Conservation (phyloP, 2,329 filamentous ascomycete genomes). For the Xylariaceae sp. region DNA sequence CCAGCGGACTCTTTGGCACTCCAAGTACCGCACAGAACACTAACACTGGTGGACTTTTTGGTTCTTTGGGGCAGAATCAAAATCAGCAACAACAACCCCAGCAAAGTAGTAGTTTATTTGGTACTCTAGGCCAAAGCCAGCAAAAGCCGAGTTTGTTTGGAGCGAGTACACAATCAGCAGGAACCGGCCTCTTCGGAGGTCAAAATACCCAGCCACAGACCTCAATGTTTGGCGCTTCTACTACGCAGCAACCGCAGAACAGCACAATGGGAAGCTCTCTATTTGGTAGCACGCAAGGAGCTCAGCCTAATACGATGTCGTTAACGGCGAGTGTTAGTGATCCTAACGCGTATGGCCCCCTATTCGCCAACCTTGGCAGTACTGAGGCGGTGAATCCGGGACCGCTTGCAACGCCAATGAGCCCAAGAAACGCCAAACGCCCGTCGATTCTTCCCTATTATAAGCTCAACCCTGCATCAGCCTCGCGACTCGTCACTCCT, state of each 20-base stretch:
- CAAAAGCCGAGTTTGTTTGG: constrained; percentile 56
- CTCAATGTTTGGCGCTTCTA: constrained; percentile 45
- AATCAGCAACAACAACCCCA: constrained; percentile 38
- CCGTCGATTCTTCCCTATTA: constrained; percentile 78
- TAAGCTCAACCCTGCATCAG: constrained; percentile 77
- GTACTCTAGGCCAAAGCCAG: constrained; percentile 47
- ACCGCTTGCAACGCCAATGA: constrained; percentile 85
- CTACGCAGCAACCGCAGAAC: constrained; percentile 48
- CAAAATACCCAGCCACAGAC: constrained; percentile 43
- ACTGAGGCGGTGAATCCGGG: constrained; percentile 69
- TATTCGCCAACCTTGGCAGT: constrained; percentile 70
- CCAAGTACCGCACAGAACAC: constrained; percentile 35
- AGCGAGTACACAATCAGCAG: constrained; percentile 39
- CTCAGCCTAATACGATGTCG: constrained; percentile 53
- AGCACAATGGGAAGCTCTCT: constrained; percentile 50
- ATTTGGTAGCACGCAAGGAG: constrained; percentile 52
- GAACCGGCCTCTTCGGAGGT: constrained; percentile 52
- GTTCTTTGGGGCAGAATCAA: constrained; percentile 37
- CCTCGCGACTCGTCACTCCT: constrained; percentile 75
- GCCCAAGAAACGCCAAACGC: constrained; percentile 69
- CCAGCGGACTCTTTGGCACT: constrained; percentile 42
- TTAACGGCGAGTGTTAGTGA: constrained; percentile 78
- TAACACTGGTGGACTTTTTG: constrained; percentile 49
- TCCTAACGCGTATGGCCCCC: constrained; percentile 82
- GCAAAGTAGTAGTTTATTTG: constrained; percentile 46